A percentile compares a stretch with the other conserved stretches of the same genome.
Conservation (phyloP, 2,329 filamentous ascomycete genomes). For the Xylariaceae sp. region DNA sequence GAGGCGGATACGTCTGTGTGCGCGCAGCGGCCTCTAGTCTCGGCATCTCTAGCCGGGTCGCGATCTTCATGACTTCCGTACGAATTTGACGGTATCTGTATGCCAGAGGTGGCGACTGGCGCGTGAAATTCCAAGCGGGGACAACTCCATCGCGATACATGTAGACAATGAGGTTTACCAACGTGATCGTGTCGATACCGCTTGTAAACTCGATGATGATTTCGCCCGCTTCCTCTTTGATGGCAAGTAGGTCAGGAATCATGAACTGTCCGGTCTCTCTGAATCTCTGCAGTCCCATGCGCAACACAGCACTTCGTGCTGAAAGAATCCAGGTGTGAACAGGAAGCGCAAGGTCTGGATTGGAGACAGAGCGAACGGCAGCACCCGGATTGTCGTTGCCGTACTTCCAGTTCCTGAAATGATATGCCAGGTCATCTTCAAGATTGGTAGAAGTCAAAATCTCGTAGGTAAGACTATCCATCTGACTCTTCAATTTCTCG, state of each 20-base stretch:
- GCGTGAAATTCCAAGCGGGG: constrained; percentile 82
- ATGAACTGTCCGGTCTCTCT: constrained; percentile 52
- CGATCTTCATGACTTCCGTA: constrained; percentile 83
- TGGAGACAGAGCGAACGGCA: constrained; percentile 53
- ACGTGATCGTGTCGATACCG: constrained; percentile 69
- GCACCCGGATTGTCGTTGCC: constrained; percentile 43
- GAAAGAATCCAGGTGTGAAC: constrained; percentile 79
- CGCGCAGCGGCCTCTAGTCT: constrained; percentile 75
- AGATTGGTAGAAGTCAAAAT: constrained; percentile 63
- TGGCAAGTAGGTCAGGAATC: constrained; percentile 58
- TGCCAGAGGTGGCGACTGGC: constrained; percentile 62
- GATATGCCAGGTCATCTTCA: constrained; percentile 57
- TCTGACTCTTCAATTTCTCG: constrained; percentile 49
- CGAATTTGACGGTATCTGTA: constrained; percentile 77
- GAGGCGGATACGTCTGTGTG: constrained; percentile 65
- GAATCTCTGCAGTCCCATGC: constrained; percentile 59
- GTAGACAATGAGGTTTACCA: constrained; percentile 78
- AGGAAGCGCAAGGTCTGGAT: constrained; percentile 70
- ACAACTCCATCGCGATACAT: constrained; percentile 76
- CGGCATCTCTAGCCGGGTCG: constrained; percentile 65
- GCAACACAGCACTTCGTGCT: constrained; percentile 68
- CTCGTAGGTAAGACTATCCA: constrained; percentile 49
- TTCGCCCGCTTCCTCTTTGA: constrained; percentile 52
- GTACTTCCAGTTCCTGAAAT: constrained; percentile 43
- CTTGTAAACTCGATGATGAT: constrained; percentile 63